A percentile compares a stretch with the other conserved stretches of the same genome.
phyloP scores from a whole-genome alignment of 768 basidiomycete species.

The Lactarius hengduanensis region DNA sequence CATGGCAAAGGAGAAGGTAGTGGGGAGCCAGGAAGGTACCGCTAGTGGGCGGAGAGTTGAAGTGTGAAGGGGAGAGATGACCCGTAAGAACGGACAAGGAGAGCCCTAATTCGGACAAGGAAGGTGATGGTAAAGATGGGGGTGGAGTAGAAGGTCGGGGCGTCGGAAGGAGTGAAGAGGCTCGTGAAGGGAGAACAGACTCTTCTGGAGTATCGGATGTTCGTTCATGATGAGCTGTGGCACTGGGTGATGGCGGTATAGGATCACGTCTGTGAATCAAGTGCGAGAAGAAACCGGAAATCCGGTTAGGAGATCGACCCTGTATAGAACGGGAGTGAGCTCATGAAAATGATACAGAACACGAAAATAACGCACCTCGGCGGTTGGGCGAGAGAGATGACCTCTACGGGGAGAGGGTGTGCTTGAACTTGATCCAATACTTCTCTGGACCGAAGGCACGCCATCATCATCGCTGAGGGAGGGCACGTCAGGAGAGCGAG shows the following conservation, averaged over 20 bases:
- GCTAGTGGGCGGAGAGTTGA: slow-evolving; percentile 69
- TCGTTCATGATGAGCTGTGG: slow-evolving; percentile 27
- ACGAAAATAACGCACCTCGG: slow-evolving; percentile 51
- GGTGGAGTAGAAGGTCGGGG: slow-evolving; percentile 66
- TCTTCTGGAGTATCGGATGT: slow-evolving; percentile 29
- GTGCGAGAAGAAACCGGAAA: slow-evolving; percentile 83
- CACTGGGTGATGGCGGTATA: slow-evolving; percentile 31
- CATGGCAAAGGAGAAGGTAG: slow-evolving; percentile 79
- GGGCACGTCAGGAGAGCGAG: slow-evolving; percentile 32
- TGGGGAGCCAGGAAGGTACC: slow-evolving; percentile 81
- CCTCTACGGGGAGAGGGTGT: slow-evolving; percentile 15
- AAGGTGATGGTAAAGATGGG: slow-evolving; percentile 66
- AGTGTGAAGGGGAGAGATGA: slow-evolving; percentile 72
- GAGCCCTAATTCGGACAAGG: slow-evolving; percentile 73
- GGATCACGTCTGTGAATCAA: slow-evolving; percentile 72
- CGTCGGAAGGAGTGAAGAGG: slow-evolving; percentile 51
- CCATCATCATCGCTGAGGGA: slow-evolving; percentile 23
- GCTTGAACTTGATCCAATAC: slow-evolving; percentile 10
- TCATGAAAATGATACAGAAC: background rate
- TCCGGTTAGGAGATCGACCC: slow-evolving; percentile 64
- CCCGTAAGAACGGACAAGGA: slow-evolving; percentile 64
- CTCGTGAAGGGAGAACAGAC: slow-evolving; percentile 45
- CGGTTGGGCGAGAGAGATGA: slow-evolving; percentile 13
- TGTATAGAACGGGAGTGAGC: slow-evolving; percentile 30
- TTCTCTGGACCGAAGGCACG: slow-evolving; percentile 31